These are phyloP conservation scores for Pisolithus marmoratus DNA, from an alignment of 768 basidiomycete species.

Conservation along the genomic window DNA sequence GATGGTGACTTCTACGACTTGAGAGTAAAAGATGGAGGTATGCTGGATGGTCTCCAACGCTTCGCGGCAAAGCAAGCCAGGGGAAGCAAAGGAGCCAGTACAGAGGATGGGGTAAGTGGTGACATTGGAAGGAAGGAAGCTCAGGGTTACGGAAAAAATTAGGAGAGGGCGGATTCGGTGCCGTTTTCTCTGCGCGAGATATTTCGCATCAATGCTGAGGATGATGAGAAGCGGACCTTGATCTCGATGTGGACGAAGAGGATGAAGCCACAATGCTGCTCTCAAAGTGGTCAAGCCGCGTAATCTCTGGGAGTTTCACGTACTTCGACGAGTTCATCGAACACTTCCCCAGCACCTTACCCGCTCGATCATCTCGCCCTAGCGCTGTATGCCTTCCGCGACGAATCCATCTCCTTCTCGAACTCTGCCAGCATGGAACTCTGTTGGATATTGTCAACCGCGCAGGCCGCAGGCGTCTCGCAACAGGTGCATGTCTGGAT, in stretches of 20 bases:
- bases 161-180: constrained; percentile 95
- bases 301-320: constrained; percentile 89
- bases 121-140: constrained; percentile 55
- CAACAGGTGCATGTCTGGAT: constrained; percentile 79
- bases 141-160: constrained; percentile 79
- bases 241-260: constrained; percentile 45
- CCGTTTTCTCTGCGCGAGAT: constrained; percentile 83
- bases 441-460: constrained; percentile 90
- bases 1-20: constrained; percentile 62
- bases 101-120: constrained; percentile 44
- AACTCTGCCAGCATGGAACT: constrained; percentile 86
- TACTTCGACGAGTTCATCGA: constrained; percentile 71
- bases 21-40: constrained; percentile 45
- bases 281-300: constrained; percentile 89
- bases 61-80: constrained; percentile 46
- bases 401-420: constrained; percentile 91
- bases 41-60: constrained; percentile 68
- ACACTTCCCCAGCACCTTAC: constrained; percentile 55
- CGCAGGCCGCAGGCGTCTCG: constrained; percentile 70
- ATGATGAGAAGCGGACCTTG: constrained; percentile 40
- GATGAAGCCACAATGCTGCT: constrained; percentile 64
- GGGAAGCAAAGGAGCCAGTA: constrained; percentile 30
- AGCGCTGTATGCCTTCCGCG: constrained; percentile 74
- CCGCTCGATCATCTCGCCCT: constrained; percentile 73
- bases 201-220: constrained; percentile 33